Percentiles rank a stretch among this genome's conserved stretches.
Conservation (phyloP, 208 protist genomes). For the Crithidia thermophila region DNA sequence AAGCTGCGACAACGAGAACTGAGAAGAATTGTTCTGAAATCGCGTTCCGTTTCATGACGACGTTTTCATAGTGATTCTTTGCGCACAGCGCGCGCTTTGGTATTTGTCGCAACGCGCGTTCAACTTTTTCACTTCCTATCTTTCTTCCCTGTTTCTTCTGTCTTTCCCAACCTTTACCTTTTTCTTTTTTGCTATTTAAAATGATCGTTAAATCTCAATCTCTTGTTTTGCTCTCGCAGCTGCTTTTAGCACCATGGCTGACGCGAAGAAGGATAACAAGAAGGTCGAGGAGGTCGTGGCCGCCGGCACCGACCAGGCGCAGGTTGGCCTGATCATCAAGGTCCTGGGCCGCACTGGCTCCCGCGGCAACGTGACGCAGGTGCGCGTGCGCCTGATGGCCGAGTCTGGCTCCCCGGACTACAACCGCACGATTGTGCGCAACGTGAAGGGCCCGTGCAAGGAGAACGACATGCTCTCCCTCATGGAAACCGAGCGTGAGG, state of each 20-base stretch:
- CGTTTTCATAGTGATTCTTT: no score
- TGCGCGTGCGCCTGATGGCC: slow-evolving; percentile 96
- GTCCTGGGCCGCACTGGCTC: slow-evolving; percentile 99
- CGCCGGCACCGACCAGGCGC: slow-evolving; percentile 76
- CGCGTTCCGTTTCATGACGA: no score
- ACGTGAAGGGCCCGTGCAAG: slow-evolving; percentile 99
- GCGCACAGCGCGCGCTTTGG: no score
- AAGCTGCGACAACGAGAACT: no score
- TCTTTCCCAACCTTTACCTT: slow-evolving; percentile 5
- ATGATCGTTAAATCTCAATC: no score
- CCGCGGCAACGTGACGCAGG: slow-evolving; percentile 99
- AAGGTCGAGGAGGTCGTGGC: slow-evolving; percentile 80
- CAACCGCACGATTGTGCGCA: slow-evolving; percentile 98
- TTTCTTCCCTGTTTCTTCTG: slow-evolving; percentile 12
- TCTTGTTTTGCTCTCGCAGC: no score
- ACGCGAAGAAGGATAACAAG: slow-evolving; percentile 89
- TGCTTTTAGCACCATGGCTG: slow-evolving; percentile 1
- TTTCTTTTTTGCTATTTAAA: background rate
- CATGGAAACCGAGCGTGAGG: slow-evolving; percentile 99
- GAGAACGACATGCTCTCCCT: slow-evolving; percentile 99
- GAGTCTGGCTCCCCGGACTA: slow-evolving; percentile 86
- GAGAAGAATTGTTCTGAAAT: no score
- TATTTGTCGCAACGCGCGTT: no score
- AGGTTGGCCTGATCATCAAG: slow-evolving; percentile 97
- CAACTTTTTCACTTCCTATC: no score